Base-by-base conservation (phyloP, 2,329 filamentous ascomycete genomes). In the Talaromyces sp. region DNA sequence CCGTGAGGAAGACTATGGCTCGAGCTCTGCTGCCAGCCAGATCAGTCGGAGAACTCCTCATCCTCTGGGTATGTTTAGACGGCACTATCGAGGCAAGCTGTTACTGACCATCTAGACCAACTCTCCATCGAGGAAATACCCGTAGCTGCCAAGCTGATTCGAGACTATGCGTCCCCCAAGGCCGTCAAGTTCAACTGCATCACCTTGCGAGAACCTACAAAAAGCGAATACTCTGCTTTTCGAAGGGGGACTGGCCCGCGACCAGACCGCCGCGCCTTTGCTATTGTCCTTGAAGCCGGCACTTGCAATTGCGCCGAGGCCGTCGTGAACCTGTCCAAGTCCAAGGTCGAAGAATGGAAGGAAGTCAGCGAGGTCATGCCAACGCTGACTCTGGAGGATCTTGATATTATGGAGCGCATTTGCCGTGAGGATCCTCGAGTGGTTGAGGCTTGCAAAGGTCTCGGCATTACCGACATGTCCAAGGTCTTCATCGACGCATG, bases 401-500 rank as follows among this genome's bases (percentile, higher is more conserved):
- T 74, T 22, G 72, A 73, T 60, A 65, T 74, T 28, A 72, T 71
- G 61, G 72, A 75, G 64, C 72, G 71, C 36, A 67, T 72, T 44
- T 69, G 70, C 25, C 70, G 72, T 52, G 59, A 65, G 15, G 72
- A 75, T 33, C 57, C 70, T 3, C 68, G 71, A 9, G 72, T 76
- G 3, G 71, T 73, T 55, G 62, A 70, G 15, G 72, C 70, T 17
- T 75, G 73, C 61, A 67, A 67, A 10, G 72, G 71, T 7, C 67
- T 75, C 22, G 73, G 73, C 49, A 74, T 75, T 42, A 71, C 68
- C 42, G 90, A 96, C 64, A 96, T 96, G 93, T 81, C 95, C 81
- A 96, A 96, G 77, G 90, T 97, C 56, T 96, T 95, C 79, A 96
- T 92, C 75, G 93, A 97, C 72, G 91, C 86, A 28, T 75, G 73